phyloP scores from a whole-genome alignment of 495 filamentous ascomycete species.

The Xylaria telfairii region DNA sequence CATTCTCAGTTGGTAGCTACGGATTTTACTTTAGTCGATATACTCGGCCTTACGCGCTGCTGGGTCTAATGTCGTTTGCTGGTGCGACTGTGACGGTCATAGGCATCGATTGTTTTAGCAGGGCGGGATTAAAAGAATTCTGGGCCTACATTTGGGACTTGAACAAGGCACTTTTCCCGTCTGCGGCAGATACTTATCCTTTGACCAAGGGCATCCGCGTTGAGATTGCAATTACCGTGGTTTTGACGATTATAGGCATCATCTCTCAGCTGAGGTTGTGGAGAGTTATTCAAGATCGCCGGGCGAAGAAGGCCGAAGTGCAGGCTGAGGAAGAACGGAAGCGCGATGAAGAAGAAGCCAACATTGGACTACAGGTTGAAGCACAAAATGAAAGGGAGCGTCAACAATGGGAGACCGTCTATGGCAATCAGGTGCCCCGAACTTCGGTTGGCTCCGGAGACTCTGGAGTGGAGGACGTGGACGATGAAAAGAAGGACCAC shows the following conservation, averaged over 20 bases:
- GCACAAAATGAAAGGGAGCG: conserved; percentile 70
- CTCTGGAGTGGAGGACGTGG: conserved; percentile 60
- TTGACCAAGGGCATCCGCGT: conserved; percentile 86
- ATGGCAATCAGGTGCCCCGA: conserved; percentile 60
- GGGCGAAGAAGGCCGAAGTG: conserved; percentile 65
- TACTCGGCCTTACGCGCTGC: conserved; percentile 78
- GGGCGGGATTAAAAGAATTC: conserved; percentile 91
- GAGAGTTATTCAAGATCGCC: conserved; percentile 80
- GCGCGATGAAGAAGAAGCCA: conserved; percentile 73
- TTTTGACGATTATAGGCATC: conserved; percentile 75
- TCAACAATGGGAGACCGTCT: conserved; percentile 79
- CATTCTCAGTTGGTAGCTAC: conserved; percentile 70
- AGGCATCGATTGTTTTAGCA: conserved; percentile 90
- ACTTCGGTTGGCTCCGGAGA: conserved; percentile 45
- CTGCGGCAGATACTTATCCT: conserved; percentile 77
- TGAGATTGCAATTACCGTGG: conserved; percentile 78
- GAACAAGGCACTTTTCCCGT: conserved; percentile 77
- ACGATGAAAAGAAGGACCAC: conserved; percentile 56
- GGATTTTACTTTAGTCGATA: conserved; percentile 78
- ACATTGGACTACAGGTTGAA: conserved; percentile 70
- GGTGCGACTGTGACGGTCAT: conserved; percentile 80
- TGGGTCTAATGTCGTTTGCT: conserved; percentile 76
- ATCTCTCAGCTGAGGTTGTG: conserved; percentile 87
- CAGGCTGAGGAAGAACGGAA: conserved; percentile 61
- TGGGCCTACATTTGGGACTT: conserved; percentile 94